Conservation (phyloP, 2,329 filamentous ascomycete species). For the Colletotrichum sp. region DNA sequence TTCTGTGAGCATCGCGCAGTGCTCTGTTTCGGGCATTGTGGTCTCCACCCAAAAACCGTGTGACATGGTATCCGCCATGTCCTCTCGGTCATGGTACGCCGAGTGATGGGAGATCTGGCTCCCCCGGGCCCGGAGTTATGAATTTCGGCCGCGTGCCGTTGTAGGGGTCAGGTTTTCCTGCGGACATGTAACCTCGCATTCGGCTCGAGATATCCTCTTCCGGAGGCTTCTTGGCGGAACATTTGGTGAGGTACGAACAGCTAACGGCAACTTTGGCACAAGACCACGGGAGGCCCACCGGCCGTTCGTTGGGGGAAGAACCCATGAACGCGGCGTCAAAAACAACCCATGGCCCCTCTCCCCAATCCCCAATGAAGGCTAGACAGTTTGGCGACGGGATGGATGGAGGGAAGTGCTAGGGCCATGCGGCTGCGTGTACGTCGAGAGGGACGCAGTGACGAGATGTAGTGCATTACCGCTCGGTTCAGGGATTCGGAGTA, state of each 20-base stretch:
- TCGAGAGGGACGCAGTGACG: slow-evolving; percentile 15
- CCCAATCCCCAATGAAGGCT: not conserved
- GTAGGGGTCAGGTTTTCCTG: not conserved
- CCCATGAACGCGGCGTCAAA: not conserved
- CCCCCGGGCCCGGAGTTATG: not conserved
- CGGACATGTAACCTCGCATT: not conserved
- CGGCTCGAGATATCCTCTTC: not conserved
- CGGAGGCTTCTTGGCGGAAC: not conserved
- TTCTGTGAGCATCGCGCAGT: not conserved
- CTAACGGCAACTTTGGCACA: not conserved
- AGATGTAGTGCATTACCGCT: slow-evolving; percentile 19
- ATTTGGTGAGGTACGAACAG: not conserved
- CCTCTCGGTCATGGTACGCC: not conserved
- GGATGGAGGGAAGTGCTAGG: not conserved
- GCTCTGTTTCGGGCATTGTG: not conserved
- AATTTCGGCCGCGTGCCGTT: not conserved
- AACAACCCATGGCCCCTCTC: not conserved
- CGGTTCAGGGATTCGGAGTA: slow-evolving; percentile 16
- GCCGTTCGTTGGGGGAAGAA: slow-evolving; percentile 1
- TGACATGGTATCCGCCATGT: not conserved
- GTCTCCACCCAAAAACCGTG: slow-evolving; percentile 6
- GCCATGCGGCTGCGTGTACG: slow-evolving; percentile 3
- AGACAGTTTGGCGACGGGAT: slow-evolving; percentile 2
- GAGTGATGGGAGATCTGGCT: not conserved
- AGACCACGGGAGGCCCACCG: not conserved